Conservation (phyloP, 73 alveolate genomes). For the Paramecium biaurelia region DNA sequence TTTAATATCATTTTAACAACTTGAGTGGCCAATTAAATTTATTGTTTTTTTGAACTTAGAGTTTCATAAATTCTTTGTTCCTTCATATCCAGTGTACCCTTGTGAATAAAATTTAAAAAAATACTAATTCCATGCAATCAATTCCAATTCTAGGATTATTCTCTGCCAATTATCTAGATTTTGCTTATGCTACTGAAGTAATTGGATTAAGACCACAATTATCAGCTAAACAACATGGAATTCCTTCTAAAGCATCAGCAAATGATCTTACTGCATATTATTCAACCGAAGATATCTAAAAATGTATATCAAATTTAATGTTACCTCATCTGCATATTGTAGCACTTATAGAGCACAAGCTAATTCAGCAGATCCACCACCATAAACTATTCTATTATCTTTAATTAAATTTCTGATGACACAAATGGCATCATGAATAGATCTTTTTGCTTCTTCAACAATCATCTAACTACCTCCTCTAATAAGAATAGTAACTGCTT, state of each 20-base stretch:
- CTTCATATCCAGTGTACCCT: slow-evolving; percentile 91
- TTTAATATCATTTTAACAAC: slow-evolving; percentile 98
- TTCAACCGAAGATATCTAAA: slow-evolving; percentile 71
- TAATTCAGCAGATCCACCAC: slow-evolving; percentile 97
- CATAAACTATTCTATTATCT: slow-evolving; percentile 91
- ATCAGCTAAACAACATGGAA: slow-evolving; percentile 95
- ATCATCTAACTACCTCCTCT: slow-evolving; percentile 80
- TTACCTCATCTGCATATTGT: too few relatives aligned
- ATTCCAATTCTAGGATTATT: slow-evolving; percentile 58
- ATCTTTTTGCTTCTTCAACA: slow-evolving; percentile 97
- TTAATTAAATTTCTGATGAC: slow-evolving; percentile 97
- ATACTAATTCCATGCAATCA: slow-evolving; percentile 66
- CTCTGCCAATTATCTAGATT: slow-evolving; percentile 68
- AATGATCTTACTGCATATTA: slow-evolving; percentile 97
- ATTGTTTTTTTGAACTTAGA: slow-evolving; percentile 75
- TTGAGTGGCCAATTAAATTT: slow-evolving; percentile 92
- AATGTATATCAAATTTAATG: too few relatives aligned
- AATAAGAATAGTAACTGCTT: slow-evolving; percentile 73
- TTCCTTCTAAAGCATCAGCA: slow-evolving; percentile 97
- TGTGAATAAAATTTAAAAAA: background rate
- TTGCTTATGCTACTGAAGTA: slow-evolving; percentile 86
- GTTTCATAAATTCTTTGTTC: slow-evolving; percentile 91
- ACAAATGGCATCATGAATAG: slow-evolving; percentile 99
- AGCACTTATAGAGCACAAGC: slow-evolving; percentile 78
- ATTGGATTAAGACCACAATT: slow-evolving; percentile 96